A percentile compares a stretch with the other conserved stretches of the same genome.
Conservation (phyloP, 768 basidiomycete species). For the Panaeolus cyanescens region DNA sequence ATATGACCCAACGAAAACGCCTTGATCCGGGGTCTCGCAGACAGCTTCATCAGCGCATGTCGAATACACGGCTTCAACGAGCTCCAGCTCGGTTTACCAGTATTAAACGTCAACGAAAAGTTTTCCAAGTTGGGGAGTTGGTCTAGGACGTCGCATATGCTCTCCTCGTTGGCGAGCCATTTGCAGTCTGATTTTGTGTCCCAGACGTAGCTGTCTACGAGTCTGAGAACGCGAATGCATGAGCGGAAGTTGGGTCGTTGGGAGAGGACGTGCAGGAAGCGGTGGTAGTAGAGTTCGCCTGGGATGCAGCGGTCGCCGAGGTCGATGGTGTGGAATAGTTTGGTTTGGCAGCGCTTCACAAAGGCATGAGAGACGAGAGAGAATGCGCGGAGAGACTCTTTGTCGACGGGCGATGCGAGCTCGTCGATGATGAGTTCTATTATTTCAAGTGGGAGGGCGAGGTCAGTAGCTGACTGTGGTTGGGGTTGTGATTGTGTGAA, state of each 20-base stretch:
- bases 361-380: slow-evolving; percentile 13
- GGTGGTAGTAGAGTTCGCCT: slow-evolving; percentile 19
- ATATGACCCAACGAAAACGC: slow-evolving; percentile 15
- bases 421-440: slow-evolving; percentile 20
- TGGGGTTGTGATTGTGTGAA: too few relatives aligned
- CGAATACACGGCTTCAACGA: slow-evolving; percentile 15
- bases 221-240: slow-evolving; percentile 18
- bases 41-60: slow-evolving; percentile 15
- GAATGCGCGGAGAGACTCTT: slow-evolving; percentile 10
- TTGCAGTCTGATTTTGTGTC: slow-evolving; percentile 15
- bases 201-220: slow-evolving; percentile 24
- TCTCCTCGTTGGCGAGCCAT: slow-evolving; percentile 21
- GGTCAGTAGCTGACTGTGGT: not conserved
- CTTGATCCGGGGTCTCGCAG: slow-evolving; percentile 9
- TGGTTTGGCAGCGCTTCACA: slow-evolving; percentile 14
- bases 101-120: slow-evolving; percentile 17
- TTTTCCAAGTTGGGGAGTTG: slow-evolving; percentile 12
- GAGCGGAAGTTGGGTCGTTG: slow-evolving; percentile 8
- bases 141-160: slow-evolving; percentile 17
- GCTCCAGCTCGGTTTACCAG: slow-evolving; percentile 16
- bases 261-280: slow-evolving; percentile 13
- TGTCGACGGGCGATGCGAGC: slow-evolving; percentile 11
- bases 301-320: slow-evolving; percentile 22
- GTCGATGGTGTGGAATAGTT: slow-evolving; percentile 22
- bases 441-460: slow-evolving; percentile 15